Evolutionary conservation across 768 basidiomycete genomes (phyloP), one percentile per base, ranked within the genome.

Genomic region (Hypholoma sublateritium): DNA sequence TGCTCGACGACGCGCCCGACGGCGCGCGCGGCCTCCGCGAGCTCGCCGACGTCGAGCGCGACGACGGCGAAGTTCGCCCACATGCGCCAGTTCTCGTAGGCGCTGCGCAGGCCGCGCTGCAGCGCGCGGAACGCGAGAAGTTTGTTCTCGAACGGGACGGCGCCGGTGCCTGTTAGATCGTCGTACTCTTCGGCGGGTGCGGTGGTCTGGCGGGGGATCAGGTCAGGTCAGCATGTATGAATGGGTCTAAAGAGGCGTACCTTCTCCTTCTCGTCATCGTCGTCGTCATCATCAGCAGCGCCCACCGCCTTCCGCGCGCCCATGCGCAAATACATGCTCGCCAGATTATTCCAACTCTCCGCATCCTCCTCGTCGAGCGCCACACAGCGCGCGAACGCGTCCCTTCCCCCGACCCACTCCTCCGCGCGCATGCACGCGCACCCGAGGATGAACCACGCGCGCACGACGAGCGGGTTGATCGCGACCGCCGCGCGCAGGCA

Each of bases 41-140:
- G 80, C 68, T 98, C 95, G 6, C 95, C 96, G 17, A 98, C 90
- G 62, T 98, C 94, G 71, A 97, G 79, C 3, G 92, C 82, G 24
- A 98, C 88, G 66, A 97, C 78, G 88, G 93, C 95, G 77, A 95
- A 98, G 77, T 99, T 99, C 59, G 81, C 80, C 97, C 97, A 99
- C 91, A 99, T 95, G 17, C 93, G 84, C 95, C 96, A 98, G 67
- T 94, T 95, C 24, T 92, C 87, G 69, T 93, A 91, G 48, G 84
- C 83, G 70, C 82, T 84, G 63, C 86, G 87, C 58, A 98, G 80
- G 1, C 97, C 95, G 58, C 93, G 91, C 62, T 90, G 88, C 24
- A 99, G 87, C 2, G 97, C 96, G 16, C 88, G 88, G 79, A 93
- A 97, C 1, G 97, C 97, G 42, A 94, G 82, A 45, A 87, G 76